Conservation (phyloP, 2,329 filamentous ascomycete genomes). For the Zymoseptoria passerinii region DNA sequence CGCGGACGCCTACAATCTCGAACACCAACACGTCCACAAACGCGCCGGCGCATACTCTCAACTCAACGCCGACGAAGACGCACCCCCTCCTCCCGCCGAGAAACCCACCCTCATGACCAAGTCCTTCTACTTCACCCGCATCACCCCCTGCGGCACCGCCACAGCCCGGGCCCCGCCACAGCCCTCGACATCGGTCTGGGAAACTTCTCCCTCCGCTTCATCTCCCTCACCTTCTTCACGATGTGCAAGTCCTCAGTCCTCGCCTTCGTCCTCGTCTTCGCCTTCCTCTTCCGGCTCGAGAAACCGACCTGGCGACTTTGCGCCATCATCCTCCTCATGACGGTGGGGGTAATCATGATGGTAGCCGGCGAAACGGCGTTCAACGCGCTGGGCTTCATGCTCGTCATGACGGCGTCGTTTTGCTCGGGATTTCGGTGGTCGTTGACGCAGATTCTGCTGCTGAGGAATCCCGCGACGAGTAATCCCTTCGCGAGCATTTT, state of each 20-base stretch:
- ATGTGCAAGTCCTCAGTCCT: constrained; percentile 99
- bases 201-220: constrained; percentile 92
- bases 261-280: constrained; percentile 90
- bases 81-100: constrained; percentile 2
- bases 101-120: constrained; percentile 67
- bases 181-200: constrained; percentile 92
- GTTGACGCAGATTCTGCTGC: constrained; percentile 92
- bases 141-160: constrained; percentile 83
- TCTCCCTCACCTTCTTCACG: constrained; percentile 94
- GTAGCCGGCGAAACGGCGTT: constrained; percentile 92
- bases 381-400: constrained; percentile 72
- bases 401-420: constrained; percentile 88
- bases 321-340: constrained; percentile 85
- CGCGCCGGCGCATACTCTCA: background rate
- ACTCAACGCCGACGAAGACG: constrained; percentile 8
- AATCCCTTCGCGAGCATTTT: constrained; percentile 98
- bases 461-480: constrained; percentile 86
- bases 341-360: constrained; percentile 91
- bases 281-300: constrained; percentile 88
- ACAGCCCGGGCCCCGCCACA: constrained; percentile 85
- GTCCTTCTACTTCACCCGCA: constrained; percentile 83
- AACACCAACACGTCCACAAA: background rate
- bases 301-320: constrained; percentile 77
- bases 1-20: constrained; percentile 1
- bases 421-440: constrained; percentile 97